Conservation (phyloP, 2,329 filamentous ascomycete genomes). For the Truncatella angustata region DNA sequence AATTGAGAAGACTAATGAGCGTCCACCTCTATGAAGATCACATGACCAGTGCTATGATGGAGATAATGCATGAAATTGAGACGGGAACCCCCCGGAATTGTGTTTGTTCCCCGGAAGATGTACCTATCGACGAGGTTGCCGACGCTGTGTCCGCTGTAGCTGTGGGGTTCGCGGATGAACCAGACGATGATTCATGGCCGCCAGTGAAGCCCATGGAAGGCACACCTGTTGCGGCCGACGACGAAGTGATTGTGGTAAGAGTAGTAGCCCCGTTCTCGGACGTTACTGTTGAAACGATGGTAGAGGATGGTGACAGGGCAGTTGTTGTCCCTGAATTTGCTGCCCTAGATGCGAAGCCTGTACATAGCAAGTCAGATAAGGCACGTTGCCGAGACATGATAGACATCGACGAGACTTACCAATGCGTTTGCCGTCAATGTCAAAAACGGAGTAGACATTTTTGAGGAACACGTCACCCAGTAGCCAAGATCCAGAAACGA, state of each 20-base stretch:
- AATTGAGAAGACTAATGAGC: slow-evolving; percentile 1
- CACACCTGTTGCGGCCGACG: slow-evolving; percentile 12
- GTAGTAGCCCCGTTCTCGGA: slow-evolving; percentile 12
- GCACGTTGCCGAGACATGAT: too few species aligned
- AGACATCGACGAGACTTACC: slow-evolving; percentile 42
- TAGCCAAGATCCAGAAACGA: slow-evolving; percentile 70
- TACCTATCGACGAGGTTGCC: slow-evolving; percentile 6
- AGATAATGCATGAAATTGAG: slow-evolving; percentile 18
- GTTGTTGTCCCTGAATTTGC: slow-evolving; percentile 13
- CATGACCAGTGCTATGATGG: slow-evolving; percentile 18
- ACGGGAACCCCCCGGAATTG: slow-evolving; percentile 15
- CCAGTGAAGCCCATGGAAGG: slow-evolving; percentile 28
- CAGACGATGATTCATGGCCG: slow-evolving; percentile 33
- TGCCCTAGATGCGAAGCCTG: slow-evolving; percentile 36
- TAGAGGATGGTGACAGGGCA: slow-evolving; percentile 5
- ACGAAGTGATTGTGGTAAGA: slow-evolving; percentile 12
- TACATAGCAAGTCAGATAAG: too few species aligned
- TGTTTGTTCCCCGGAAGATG: slow-evolving; percentile 23
- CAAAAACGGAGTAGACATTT: slow-evolving; percentile 86
- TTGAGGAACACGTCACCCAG: slow-evolving; percentile 84
- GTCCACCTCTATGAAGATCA: slow-evolving; percentile 12
- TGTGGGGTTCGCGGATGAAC: slow-evolving; percentile 21
- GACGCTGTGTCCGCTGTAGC: slow-evolving; percentile 16
- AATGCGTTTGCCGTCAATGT: slow-evolving; percentile 65
- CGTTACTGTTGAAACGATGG: slow-evolving; percentile 18